Conservation (phyloP, 2,329 filamentous ascomycete genomes). For the Microcyclospora pomicola region DNA sequence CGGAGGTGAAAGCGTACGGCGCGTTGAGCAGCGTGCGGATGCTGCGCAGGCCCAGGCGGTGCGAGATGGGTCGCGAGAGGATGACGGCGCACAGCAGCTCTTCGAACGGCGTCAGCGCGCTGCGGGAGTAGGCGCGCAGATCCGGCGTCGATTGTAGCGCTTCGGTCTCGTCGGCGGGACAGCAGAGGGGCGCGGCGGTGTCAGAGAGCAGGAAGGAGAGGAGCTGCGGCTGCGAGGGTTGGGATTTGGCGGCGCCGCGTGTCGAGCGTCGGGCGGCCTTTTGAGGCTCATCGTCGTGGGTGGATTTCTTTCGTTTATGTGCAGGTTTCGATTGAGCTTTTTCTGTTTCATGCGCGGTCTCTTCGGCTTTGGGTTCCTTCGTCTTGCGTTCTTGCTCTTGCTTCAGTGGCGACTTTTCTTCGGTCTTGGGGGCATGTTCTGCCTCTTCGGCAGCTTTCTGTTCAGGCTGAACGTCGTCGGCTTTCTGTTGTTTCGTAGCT, state of each 20-base stretch:
- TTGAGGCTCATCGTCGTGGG: conserved; percentile 7
- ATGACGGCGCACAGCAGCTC: conserved; percentile 32
- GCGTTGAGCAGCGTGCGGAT: conserved; percentile 32
- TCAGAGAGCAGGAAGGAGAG: conserved; percentile 22
- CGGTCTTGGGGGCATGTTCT: not conserved
- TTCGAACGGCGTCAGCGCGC: conserved; percentile 28
- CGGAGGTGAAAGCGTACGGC: conserved; percentile 27
- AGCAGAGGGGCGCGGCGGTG: conserved; percentile 17
- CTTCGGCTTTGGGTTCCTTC: not conserved
- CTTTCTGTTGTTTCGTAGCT: conserved; percentile 1
- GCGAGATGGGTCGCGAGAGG: conserved; percentile 31
- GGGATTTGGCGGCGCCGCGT: conserved; percentile 12
- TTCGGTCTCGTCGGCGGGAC: conserved; percentile 22
- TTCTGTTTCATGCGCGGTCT: not conserved
- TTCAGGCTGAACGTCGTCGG: not conserved
- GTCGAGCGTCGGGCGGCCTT: conserved; percentile 18
- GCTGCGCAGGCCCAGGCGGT: conserved; percentile 29
- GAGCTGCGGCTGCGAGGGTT: conserved; percentile 16
- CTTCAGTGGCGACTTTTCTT: not conserved
- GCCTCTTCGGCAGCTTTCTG: not conserved
- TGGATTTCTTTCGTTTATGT: conserved; percentile 13
- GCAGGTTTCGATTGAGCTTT: conserved; percentile 3
- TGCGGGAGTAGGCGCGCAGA: conserved; percentile 20
- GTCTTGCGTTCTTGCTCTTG: not conserved
- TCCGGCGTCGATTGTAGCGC: conserved; percentile 15